These are phyloP conservation scores for Neurospora sp. DNA, from an alignment of 2,329 filamentous ascomycete genomes.

Conservation along the genomic window DNA sequence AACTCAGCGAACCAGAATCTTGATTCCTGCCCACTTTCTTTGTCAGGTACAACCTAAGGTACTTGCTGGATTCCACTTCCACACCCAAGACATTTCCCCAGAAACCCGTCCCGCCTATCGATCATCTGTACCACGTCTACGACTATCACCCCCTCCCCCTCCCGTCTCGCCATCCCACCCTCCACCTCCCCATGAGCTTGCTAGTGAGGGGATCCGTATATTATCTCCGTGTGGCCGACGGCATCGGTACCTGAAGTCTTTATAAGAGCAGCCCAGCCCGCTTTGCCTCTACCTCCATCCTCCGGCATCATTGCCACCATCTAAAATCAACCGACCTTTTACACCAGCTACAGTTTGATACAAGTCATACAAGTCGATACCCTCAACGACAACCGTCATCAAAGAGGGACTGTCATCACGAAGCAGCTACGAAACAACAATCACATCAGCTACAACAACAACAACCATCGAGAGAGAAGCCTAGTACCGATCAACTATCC, in stretches of 20 bases:
- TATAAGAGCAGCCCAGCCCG: constrained; percentile 4
- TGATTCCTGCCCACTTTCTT: not conserved
- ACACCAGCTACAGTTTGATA: constrained; percentile 3
- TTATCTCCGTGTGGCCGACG: constrained; percentile 12
- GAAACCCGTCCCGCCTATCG: not conserved
- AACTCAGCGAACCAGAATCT: not conserved
- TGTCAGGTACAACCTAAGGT: not conserved
- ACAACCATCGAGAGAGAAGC: not conserved
- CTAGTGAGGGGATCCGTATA: constrained; percentile 28
- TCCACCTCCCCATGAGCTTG: constrained; percentile 28
- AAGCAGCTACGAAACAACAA: not conserved
- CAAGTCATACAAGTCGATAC: not conserved
- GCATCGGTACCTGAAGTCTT: constrained; percentile 19
- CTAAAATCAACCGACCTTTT: not conserved
- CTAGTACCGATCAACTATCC: not conserved
- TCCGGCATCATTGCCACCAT: not conserved
- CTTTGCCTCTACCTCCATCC: not conserved
- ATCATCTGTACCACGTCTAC: constrained; percentile 1
- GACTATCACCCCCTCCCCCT: not conserved
- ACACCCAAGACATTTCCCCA: not conserved
- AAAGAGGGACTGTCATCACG: not conserved
- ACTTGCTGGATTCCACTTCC: not conserved
- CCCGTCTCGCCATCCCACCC: constrained; percentile 5
- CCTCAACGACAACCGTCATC: not conserved
- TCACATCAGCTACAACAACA: not conserved